These are phyloP conservation scores for Jatropha multifida DNA, from an alignment of 441 rosid species.

Conservation along the genomic window DNA sequence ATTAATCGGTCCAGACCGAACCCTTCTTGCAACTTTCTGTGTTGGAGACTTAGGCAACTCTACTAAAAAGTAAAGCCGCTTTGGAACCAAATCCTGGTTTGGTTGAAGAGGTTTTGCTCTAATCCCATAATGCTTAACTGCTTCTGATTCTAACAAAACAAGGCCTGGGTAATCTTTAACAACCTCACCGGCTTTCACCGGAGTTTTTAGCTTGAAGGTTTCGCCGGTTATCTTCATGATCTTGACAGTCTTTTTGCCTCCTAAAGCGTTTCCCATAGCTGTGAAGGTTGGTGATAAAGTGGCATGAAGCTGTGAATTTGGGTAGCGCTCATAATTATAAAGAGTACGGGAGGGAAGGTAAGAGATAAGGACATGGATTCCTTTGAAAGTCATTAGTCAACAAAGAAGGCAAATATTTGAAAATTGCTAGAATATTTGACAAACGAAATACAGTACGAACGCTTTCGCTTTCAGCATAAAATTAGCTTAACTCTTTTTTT, in stretches of 20 bases:
- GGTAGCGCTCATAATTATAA: background rate
- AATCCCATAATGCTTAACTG: constrained; percentile 75
- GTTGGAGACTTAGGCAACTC: constrained; percentile 53
- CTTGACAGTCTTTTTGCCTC: constrained; percentile 55
- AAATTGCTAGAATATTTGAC: constrained; percentile 29
- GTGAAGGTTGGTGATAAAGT: background rate
- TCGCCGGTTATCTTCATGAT: constrained; percentile 89
- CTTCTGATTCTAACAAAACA: constrained; percentile 75
- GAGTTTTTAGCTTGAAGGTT: constrained; percentile 72
- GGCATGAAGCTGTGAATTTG: background rate
- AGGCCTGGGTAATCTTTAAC: constrained; percentile 61
- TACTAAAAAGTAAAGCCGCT: constrained; percentile 78
- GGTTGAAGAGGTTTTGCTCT: constrained; percentile 71
- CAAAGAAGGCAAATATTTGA: constrained; percentile 43
- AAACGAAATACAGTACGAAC: constrained; percentile 10
- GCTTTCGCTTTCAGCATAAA: constrained; percentile 25
- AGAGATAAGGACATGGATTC: constrained; percentile 24
- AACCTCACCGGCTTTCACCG: constrained; percentile 72
- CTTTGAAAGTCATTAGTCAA: constrained; percentile 32
- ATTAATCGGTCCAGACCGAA: constrained; percentile 57
- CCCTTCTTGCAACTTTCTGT: constrained; percentile 59
- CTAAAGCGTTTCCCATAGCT: constrained; percentile 78
- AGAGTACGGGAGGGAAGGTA: constrained; percentile 15
- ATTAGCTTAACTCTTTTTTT: no score
- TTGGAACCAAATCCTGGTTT: constrained; percentile 54